Percentiles rank a stretch among this genome's conserved stretches.
Conservation (phyloP, 2,329 filamentous ascomycete genomes). For the Zelopaecilomyces penicillatus region DNA sequence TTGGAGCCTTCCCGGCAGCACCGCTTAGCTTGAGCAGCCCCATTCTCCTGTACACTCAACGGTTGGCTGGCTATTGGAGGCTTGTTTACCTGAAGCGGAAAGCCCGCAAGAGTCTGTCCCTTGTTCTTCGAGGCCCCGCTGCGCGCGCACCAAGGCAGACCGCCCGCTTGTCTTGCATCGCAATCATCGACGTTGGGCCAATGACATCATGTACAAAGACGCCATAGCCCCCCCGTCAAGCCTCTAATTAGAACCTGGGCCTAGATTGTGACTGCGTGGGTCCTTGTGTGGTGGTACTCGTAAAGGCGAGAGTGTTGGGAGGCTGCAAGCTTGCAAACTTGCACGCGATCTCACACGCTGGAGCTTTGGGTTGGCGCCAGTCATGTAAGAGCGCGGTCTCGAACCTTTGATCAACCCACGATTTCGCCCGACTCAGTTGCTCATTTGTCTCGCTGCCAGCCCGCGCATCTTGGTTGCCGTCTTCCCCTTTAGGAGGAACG, state of each 20-base stretch:
- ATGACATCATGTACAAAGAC: not conserved
- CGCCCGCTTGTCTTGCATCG: constrained; percentile 1
- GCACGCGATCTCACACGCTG: not conserved
- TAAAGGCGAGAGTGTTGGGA: not conserved
- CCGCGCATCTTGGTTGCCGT: not conserved
- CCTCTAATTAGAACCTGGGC: not conserved
- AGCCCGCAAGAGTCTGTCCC: too few relatives aligned
- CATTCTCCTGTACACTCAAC: not conserved
- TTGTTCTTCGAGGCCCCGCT: too few relatives aligned
- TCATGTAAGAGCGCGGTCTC: constrained; percentile 1
- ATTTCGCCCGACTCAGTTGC: not conserved
- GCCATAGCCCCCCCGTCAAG: constrained; percentile 3
- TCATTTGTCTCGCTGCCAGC: not conserved
- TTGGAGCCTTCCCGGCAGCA: too few relatives aligned
- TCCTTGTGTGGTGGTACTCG: not conserved
- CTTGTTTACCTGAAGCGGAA: too few relatives aligned
- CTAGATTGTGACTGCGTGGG: not conserved
- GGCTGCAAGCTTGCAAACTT: not conserved
- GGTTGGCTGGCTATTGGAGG: not conserved
- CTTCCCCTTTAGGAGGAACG: not conserved
- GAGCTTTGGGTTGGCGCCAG: not conserved
- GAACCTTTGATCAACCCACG: constrained; percentile 1
- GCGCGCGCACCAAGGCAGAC: not conserved
- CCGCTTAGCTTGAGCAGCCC: too few relatives aligned
- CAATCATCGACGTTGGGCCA: not conserved